phyloP scores from a whole-genome alignment of 768 basidiomycete genomes.

The Phaffia tasmanica region DNA sequence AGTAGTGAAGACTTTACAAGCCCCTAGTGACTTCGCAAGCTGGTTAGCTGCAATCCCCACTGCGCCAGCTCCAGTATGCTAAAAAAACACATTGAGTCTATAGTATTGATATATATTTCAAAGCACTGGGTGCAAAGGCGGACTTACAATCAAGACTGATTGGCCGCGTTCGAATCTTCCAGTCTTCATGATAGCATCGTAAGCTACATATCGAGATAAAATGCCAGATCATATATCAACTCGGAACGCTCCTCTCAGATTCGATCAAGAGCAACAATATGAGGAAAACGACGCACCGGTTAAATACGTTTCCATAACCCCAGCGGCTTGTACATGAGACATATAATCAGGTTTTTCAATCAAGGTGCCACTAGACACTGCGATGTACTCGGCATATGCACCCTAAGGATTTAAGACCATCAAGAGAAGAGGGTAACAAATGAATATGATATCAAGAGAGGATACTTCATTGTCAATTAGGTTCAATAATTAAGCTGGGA shows the following conservation, averaged over 20 bases:
- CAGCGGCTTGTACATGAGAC: slow-evolving; percentile 73
- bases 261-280: too few relatives aligned
- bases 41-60: slow-evolving; percentile 83
- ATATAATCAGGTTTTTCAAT: slow-evolving; percentile 62
- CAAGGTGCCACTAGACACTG: slow-evolving; percentile 53
- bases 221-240: not conserved
- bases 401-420: slow-evolving; percentile 46
- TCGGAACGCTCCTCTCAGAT: not conserved
- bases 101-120: too few relatives aligned
- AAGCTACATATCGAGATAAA: slow-evolving; percentile 39
- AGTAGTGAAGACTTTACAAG: slow-evolving; percentile 65
- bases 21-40: slow-evolving; percentile 59
- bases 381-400: slow-evolving; percentile 81
- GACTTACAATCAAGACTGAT: slow-evolving; percentile 31
- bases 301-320: slow-evolving; percentile 75
- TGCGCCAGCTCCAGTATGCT: slow-evolving; percentile 59
- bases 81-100: slow-evolving; percentile 36
- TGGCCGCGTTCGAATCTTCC: slow-evolving; percentile 60
- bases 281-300: slow-evolving; percentile 49
- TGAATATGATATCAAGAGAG: too few relatives aligned
- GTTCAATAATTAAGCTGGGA: too few relatives aligned
- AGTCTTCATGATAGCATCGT: slow-evolving; percentile 54
- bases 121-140: too few relatives aligned
- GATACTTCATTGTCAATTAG: too few relatives aligned
- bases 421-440: too few relatives aligned